phyloP scores from a whole-genome alignment of 495 filamentous ascomycete genomes.

The Tuber melanosporum region DNA sequence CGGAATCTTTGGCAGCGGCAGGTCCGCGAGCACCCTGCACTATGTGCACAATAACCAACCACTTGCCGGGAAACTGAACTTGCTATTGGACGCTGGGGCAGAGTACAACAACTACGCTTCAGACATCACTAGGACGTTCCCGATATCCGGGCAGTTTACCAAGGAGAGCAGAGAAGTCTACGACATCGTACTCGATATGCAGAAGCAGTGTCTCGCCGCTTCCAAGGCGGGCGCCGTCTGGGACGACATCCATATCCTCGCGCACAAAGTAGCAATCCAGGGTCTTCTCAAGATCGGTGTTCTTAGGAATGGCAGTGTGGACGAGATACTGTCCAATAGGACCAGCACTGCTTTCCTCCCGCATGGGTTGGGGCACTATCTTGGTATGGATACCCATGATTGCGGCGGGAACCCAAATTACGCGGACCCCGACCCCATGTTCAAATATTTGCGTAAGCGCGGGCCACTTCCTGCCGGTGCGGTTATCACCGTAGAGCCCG shows the following conservation, averaged over 20 bases:
- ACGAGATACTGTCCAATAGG: slow-evolving; percentile 66
- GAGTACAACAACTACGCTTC: slow-evolving; percentile 76
- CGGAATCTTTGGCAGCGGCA: slow-evolving; percentile 71
- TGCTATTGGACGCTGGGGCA: slow-evolving; percentile 77
- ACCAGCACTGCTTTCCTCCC: slow-evolving; percentile 86
- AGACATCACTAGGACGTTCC: slow-evolving; percentile 87
- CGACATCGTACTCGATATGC: slow-evolving; percentile 81
- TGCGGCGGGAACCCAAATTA: slow-evolving; percentile 84
- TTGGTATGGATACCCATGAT: slow-evolving; percentile 94
- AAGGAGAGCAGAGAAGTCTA: slow-evolving; percentile 71
- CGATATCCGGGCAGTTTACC: slow-evolving; percentile 68
- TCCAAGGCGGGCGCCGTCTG: slow-evolving; percentile 71
- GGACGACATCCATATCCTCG: slow-evolving; percentile 74
- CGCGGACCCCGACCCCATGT: slow-evolving; percentile 73
- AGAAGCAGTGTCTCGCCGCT: slow-evolving; percentile 63
- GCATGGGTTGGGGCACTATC: slow-evolving; percentile 83
- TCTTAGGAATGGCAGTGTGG: slow-evolving; percentile 55
- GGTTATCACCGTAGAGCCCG: slow-evolving; percentile 87
- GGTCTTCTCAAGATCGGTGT: slow-evolving; percentile 73
- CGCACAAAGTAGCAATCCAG: slow-evolving; percentile 74
- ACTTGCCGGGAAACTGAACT: slow-evolving; percentile 59
- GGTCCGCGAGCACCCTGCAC: slow-evolving; percentile 76
- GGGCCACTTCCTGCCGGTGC: slow-evolving; percentile 65
- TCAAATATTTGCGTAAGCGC: slow-evolving; percentile 76
- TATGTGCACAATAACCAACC: slow-evolving; percentile 72